Evolutionary conservation across 768 basidiomycete species (phyloP), one percentile per base, ranked within the genome.

Genomic region (Termitomyces sp.): DNA sequence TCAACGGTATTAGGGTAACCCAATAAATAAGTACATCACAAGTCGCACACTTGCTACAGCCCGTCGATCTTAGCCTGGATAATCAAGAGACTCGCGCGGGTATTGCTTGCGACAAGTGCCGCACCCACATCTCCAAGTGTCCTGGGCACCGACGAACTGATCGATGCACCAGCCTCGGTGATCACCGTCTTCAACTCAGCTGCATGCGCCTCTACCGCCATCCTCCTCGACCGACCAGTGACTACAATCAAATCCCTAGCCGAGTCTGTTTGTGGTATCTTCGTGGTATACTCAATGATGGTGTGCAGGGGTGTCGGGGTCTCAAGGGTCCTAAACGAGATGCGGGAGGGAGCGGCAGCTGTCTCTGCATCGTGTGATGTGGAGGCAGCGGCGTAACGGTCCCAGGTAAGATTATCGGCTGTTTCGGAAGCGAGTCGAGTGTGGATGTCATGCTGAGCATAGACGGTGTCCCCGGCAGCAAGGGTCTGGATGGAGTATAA

Each of bases 401-500:
- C 75, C 92, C 94, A 95, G n/a, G 83, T 65, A 28, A 94, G 62
- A 65, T 86, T 84, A 67, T 98, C 95, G 1, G 93, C 92, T 1
- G 90, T 89, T 32, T 90, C 84, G 0, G 92, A 95, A 4, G 81
- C 82, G 6, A 97, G 72, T 6, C 80, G 80, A 6, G 79, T 85
- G 63, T 86, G 78, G 4, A 90, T 89, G 56, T 75, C 84, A 4
- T 76, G 72, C n/a, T 80, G 73, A 0, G 81, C 88, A 61, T 94
- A 94, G 1, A 90, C 70, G 0, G 92, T 94, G 60, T 92, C 90
- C 1, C 82, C 77, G 47, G 82, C 80, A 2, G 74, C 73, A 6
- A 76, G 60, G 2, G 78, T 78, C 82, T 84, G 58, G 10, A 61
- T 44, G 35, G 40, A 63, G 35, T 35, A 51, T 1, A 35, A 48